These are phyloP conservation scores for Sphagnurus paluster DNA, from an alignment of 1,284 basidiomycete genomes.

Conservation along the genomic window DNA sequence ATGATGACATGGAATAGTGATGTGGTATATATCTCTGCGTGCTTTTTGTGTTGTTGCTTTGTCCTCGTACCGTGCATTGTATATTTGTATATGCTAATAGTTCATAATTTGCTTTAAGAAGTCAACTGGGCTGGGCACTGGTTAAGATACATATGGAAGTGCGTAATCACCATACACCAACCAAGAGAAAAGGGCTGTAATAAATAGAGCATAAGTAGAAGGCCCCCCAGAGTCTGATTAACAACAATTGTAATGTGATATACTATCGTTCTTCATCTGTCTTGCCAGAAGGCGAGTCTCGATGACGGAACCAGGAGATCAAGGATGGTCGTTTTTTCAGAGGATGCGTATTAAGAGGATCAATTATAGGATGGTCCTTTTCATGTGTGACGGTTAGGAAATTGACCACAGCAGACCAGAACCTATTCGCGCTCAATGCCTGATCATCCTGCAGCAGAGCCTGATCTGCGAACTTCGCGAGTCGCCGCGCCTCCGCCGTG, in stretches of 20 bases:
- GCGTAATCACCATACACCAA: too few species aligned
- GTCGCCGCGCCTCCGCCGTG: conserved; percentile 68
- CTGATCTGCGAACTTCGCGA: conserved; percentile 72
- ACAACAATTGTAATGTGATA: not conserved
- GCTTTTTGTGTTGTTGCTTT: not conserved
- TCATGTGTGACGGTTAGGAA: conserved; percentile 49
- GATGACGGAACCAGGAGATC: conserved; percentile 7
- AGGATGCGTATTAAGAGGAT: not conserved
- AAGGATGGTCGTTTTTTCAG: conserved; percentile 3
- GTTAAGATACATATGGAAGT: too few species aligned
- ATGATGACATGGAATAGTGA: conserved; percentile 58
- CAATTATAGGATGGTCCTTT: conserved; percentile 15
- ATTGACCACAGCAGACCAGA: conserved; percentile 68
- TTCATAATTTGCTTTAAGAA: not conserved
- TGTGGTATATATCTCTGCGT: not conserved
- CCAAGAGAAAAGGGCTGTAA: not conserved
- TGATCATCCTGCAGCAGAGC: conserved; percentile 55
- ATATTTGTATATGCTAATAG: conserved; percentile 3
- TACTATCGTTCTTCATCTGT: not conserved
- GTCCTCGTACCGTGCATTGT: conserved; percentile 3
- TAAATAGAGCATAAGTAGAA: not conserved
- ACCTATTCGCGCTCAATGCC: conserved; percentile 60
- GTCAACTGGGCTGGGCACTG: too few species aligned
- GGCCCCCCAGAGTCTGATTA: too few species aligned
- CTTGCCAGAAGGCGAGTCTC: not conserved